Evolutionary conservation across 164 flowering plant species (phyloP).

Genomic region (Piper longum): DNA sequence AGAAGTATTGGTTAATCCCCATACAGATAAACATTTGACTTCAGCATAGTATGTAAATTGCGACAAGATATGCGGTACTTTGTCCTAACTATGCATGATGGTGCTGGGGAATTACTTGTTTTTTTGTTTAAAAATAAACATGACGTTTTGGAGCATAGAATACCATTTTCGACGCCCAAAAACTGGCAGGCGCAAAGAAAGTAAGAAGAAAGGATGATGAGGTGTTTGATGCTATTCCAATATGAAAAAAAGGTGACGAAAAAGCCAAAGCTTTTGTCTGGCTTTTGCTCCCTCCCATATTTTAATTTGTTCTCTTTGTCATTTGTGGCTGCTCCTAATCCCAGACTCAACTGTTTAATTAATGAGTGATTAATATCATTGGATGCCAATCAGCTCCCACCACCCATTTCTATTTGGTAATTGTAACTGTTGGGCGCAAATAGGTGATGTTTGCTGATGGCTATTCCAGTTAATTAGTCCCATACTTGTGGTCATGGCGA

Average conservation of each 20-base stretch:
- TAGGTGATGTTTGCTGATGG: neutral
- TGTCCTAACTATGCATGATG: neutral
- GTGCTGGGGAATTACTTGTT: neutral
- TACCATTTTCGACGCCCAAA: neutral
- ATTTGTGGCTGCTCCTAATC: neutral
- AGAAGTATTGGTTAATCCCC: no score
- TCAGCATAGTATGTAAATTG: neutral
- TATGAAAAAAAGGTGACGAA: neutral
- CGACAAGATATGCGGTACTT: neutral
- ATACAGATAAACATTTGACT: neutral
- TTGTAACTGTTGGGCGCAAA: neutral
- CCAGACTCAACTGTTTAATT: neutral
- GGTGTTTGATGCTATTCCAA: conserved; percentile 3
- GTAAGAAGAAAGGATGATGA: conserved; percentile 1
- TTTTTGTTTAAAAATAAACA: no score
- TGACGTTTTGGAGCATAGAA: neutral
- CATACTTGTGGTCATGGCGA: no score
- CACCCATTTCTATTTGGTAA: neutral
- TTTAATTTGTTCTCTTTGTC: neutral
- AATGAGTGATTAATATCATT: no score
- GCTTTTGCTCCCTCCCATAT: neutral
- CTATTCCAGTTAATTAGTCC: no score
- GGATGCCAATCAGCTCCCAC: neutral
- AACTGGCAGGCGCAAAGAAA: neutral
- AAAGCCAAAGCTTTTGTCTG: conserved; percentile 10